Evolutionary conservation across 768 basidiomycete species (phyloP), one percentile per base, ranked within the genome.

Genomic region (Imleria badia): DNA sequence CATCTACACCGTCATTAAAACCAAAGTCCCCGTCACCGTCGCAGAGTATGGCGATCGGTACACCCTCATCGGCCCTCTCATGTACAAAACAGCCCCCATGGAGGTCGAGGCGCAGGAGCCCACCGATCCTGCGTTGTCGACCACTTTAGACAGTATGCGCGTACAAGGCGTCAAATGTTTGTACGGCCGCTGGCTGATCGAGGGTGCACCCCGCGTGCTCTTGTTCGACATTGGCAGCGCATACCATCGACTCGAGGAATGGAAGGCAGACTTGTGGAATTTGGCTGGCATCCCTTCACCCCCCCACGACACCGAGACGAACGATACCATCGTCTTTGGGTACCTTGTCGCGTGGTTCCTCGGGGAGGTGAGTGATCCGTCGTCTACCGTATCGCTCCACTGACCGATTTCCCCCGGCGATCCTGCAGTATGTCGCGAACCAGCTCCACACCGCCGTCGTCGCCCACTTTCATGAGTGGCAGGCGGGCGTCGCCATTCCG

Each of bases 401-500:
- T 62, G 31, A 59, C 51, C 54, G 45, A 40, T 31, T 41, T 14
- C 15, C 41, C 14, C 62, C 36, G 62, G 39, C 51, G 5, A 34
- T 33, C 31, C 50, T 44, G 3, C 68, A 94, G 91, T 94, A 92
- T 66, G 86, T 91, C 38, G 67, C 89, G 26, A 85, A 84, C 40
- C 91, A 97, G 69, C 80, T 89, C 31, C 77, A 81, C 49, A 91
- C 85, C 6, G 94, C 95, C 17, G 91, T 98, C 63, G 81, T 98
- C 54, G 95, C 94, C 60, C 97, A 99, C 73, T 97, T 99, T 78
- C 97, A 99, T 72, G 97, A 99, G 73, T 99, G 97, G 97, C 97
- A 98, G 70, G 96, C 94, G 10, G 95, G 96, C 42, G 84, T 97
- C 43, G 93, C 95, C 23, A 97, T 98, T 52, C 88, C 93, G 9